These are phyloP conservation scores for Nicotiana noctiflora DNA, from an alignment of 257 asterid species.

Conservation along the genomic window DNA sequence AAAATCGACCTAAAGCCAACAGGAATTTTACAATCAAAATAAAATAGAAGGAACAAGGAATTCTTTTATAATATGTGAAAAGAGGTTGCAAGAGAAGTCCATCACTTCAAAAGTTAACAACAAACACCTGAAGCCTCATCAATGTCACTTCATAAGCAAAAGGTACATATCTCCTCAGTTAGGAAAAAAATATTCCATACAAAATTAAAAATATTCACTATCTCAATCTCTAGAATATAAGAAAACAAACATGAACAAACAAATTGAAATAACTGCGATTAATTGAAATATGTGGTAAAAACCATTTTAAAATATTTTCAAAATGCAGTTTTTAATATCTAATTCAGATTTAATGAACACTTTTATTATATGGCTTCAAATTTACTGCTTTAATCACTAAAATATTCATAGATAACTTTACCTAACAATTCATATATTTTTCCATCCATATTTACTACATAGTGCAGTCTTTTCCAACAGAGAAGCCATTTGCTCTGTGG, in stretches of 20 bases:
- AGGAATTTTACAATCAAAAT: neutral
- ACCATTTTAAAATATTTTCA: neutral
- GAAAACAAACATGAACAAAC: neutral
- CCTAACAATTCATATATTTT: neutral
- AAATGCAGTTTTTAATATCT: neutral
- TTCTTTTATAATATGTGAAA: too few relatives aligned
- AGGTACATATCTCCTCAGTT: neutral
- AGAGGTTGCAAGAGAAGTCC: neutral
- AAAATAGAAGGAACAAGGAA: neutral
- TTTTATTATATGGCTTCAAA: neutral
- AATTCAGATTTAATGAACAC: neutral
- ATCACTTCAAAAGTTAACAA: neutral
- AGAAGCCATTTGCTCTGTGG: too few relatives aligned
- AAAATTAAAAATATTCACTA: neutral
- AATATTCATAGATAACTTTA: neutral
- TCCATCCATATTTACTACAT: neutral
- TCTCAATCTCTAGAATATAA: neutral
- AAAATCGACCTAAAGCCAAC: neutral
- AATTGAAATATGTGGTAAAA: neutral
- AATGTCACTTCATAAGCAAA: neutral
- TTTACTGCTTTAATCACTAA: neutral
- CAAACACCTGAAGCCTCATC: neutral
- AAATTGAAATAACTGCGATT: neutral
- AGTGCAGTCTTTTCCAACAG: too few relatives aligned
- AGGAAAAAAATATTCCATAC: neutral